Evolutionary conservation across 257 asterid genomes (phyloP), one percentile per base, ranked within the genome.

Genomic region (Nicotiana knightiana): DNA sequence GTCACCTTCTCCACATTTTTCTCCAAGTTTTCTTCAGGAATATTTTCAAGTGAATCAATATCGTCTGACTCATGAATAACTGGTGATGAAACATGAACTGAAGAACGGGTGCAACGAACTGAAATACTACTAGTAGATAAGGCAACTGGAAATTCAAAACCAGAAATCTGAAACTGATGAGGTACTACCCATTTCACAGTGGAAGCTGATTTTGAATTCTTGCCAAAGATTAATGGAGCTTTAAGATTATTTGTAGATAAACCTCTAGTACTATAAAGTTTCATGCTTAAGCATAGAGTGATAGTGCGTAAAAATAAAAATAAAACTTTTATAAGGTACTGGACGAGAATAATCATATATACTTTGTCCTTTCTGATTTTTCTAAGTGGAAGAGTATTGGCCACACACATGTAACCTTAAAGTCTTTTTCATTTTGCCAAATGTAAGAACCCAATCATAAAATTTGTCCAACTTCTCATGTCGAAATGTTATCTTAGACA

Each of bases 1-100:
- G 35, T 79, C 48, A 94, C 98, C 97, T 94, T 94, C 89, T 94
- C 98, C 76, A 94, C 64, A n/a, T 39, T 77, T 67, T 81, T 89
- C 73, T 94, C 97, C 39, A 84, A n/a, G 77, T 82, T 87, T 48
- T 63, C 82, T 30, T 76, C 51, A 13, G 85, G 61, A 78, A 65
- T 66, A 37, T 86, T 21, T 21, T 21, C 24, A 21, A 21, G 24
- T 73, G 79, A 0, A 48, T 73, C 2, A 13, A 57, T 1, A 73
- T 48, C 79, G 5, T 21, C 24, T 21, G 26, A 13, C 51, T 48
- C 24, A 21, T 21, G 61, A 59, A 88, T 88, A 4, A 70, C 86
- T 6, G 87, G 81, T 18, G 86, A 76, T 3, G 90, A 84, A 64
- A 51, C 39, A 13, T 83, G 80, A 4, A 79, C 85, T 11, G 81